A percentile compares a stretch with the other conserved stretches of the same genome.
These are phyloP conservation scores for Hypoxylon sp. DNA, from an alignment of 2,329 filamentous ascomycete genomes.

Conservation along the genomic window DNA sequence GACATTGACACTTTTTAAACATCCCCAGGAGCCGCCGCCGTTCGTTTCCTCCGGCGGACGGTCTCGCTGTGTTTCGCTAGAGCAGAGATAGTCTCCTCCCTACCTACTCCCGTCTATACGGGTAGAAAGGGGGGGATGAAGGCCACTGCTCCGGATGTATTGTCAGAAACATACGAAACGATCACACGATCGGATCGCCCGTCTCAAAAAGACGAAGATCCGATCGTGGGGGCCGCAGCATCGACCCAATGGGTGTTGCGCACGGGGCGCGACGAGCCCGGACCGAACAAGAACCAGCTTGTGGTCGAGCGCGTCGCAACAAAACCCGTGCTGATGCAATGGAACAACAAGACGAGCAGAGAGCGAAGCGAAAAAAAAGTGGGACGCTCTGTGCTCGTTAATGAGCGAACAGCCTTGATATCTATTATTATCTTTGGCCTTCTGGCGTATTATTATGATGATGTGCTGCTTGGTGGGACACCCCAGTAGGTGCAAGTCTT, in stretches of 20 bases:
- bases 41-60: conserved; percentile 31
- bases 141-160: conserved; percentile 47
- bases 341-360: conserved; percentile 54
- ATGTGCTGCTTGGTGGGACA: conserved; percentile 49
- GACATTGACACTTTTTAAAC: conserved; percentile 40
- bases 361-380: conserved; percentile 47
- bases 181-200: conserved; percentile 47
- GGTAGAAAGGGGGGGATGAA: conserved; percentile 15
- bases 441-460: conserved; percentile 47
- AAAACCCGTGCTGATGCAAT: conserved; percentile 56
- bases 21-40: conserved; percentile 45
- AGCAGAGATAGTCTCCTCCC: conserved; percentile 42
- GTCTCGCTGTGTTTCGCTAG: conserved; percentile 49
- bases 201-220: too few species aligned
- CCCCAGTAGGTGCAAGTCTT: conserved; percentile 48
- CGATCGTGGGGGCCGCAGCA: conserved; percentile 66
- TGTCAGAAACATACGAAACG: conserved; percentile 53
- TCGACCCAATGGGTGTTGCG: conserved; percentile 64
- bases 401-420: conserved; percentile 54
- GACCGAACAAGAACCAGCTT: conserved; percentile 60
- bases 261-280: conserved; percentile 47
- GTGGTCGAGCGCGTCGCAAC: conserved; percentile 50
- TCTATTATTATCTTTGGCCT: conserved; percentile 50
- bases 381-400: conserved; percentile 51
- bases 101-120: conserved; percentile 28